Base-by-base conservation (phyloP, 1,284 basidiomycete genomes). In the Uromyces viciae-fabae region DNA sequence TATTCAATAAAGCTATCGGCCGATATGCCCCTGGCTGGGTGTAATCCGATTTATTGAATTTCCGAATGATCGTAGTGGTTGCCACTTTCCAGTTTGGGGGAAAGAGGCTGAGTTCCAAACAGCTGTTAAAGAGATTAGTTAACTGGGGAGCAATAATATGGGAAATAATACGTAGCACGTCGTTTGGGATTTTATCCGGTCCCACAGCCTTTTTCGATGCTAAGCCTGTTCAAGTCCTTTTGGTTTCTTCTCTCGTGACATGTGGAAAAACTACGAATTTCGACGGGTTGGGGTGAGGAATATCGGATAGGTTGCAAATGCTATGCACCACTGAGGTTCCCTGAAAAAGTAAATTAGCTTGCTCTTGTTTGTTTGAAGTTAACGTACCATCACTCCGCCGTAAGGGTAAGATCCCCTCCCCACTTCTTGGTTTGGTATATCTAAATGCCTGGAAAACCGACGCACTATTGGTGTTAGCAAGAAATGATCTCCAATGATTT, bases 71-170 rank as follows among this genome's bases (percentile, higher is more conserved):
- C 0, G 43, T 46, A 1, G 68, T 79, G 1, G 42, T 43, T 22
- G 52, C 77, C n/a, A n/a, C 38, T 1, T 52, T 22, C 77, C 77
- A 80, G 0, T 14, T 8, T 25, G 9, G 0, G 8, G 68, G 68
- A 38, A 79, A 72, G 25, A n/a, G 9, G n/a, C 36, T 33, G 1
- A 22, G 15, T 31, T 15, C 31, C 11, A 78, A 19, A 25, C 64
- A 78, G 2, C 46, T 68, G 76, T 78, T 78, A 52, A 58, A 78
- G 22, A 78, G 22, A 3, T 25, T 7, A 4, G 43, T 38, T 22
- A 68, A 54, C 11, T 4, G 14, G 31, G 22, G 19, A 38, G 75
- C 22, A 5, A 76, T 4, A 17, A 38, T 36, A 9, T n/a, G 2
- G 17, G 17, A 25, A 2, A 1, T 0, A 0, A 31, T 8, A 0